phyloP scores from a whole-genome alignment of 2,329 filamentous ascomycete species.

The Trichoderma sp. region DNA sequence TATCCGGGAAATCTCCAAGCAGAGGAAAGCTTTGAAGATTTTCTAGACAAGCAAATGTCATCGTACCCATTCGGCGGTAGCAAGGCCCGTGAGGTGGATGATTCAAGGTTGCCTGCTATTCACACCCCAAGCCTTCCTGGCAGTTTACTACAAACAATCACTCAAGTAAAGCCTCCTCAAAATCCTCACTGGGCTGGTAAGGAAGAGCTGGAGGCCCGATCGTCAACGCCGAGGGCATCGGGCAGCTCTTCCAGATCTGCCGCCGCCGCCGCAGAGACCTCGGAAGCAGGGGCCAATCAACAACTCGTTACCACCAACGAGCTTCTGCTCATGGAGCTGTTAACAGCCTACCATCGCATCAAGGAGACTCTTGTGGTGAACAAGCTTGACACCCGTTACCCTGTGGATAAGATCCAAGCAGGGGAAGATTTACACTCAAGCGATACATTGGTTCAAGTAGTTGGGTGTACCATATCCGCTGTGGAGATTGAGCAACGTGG shows the following conservation, averaged over 20 bases:
- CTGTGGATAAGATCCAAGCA: constrained; percentile 39
- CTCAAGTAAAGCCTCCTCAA: constrained; percentile 44
- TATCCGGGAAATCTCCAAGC: constrained; percentile 74
- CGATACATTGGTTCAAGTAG: constrained; percentile 65
- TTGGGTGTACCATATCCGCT: constrained; percentile 85
- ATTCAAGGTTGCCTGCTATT: constrained; percentile 38
- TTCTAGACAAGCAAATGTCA: constrained; percentile 64
- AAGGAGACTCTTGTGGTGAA: constrained; percentile 63
- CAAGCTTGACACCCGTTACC: constrained; percentile 49
- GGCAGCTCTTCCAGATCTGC: constrained; percentile 49
- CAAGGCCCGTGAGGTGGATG: constrained; percentile 43
- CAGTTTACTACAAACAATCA: constrained; percentile 44
- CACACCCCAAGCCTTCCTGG: constrained; percentile 45
- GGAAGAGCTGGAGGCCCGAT: constrained; percentile 41
- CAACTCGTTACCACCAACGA: constrained; percentile 29
- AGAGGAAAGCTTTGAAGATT: constrained; percentile 65
- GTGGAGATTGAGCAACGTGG: constrained; percentile 93
- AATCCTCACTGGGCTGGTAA: constrained; percentile 50
- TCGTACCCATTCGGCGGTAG: constrained; percentile 48
- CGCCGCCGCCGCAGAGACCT: constrained; percentile 34
- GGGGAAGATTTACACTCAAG: constrained; percentile 55
- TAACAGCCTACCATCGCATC: constrained; percentile 63
- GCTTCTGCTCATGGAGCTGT: constrained; percentile 55
- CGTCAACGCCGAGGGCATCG: constrained; percentile 44
- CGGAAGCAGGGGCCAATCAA: constrained; percentile 34